These are phyloP conservation scores for Cladosporium sp. DNA, from an alignment of 2,329 filamentous ascomycete genomes.

Conservation along the genomic window DNA sequence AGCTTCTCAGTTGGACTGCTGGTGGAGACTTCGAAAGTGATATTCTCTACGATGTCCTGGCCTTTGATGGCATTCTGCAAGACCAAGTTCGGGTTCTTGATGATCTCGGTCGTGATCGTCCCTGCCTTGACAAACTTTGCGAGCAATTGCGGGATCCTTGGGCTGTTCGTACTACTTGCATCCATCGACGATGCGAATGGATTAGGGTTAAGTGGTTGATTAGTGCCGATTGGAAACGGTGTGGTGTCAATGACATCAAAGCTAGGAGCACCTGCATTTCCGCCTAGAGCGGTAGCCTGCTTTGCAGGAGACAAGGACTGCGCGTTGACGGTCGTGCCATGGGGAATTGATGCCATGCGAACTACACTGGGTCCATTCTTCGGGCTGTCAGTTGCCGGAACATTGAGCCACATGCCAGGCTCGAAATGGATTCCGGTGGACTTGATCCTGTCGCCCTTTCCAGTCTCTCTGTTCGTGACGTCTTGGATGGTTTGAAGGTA, in stretches of 20 bases:
- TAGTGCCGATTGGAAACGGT: conserved; percentile 6
- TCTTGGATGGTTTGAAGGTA: conserved; percentile 42
- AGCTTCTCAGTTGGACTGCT: background rate
- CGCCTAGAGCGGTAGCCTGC: background rate
- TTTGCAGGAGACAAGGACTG: conserved; percentile 32
- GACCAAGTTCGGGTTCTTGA: conserved; percentile 35
- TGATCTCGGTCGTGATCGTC: conserved; percentile 23
- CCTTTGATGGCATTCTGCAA: conserved; percentile 34
- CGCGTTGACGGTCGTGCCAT: conserved; percentile 48
- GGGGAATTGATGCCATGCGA: conserved; percentile 47
- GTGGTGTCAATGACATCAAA: background rate
- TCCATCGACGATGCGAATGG: background rate
- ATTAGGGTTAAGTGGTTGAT: background rate
- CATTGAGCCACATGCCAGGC: conserved; percentile 43
- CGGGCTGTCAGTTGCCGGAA: conserved; percentile 33
- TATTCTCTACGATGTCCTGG: conserved; percentile 31
- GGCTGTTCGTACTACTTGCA: background rate
- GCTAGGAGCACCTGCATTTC: background rate
- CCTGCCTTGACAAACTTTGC: background rate
- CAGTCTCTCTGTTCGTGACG: conserved; percentile 32
- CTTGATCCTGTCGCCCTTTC: conserved; percentile 26
- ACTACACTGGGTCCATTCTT: conserved; percentile 28
- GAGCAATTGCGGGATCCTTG: conserved; percentile 4
- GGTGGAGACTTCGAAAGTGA: conserved; percentile 35
- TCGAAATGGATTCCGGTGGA: conserved; percentile 44